Conservation (phyloP, 352 stramenopile genomes). For the Phytophthora syringae region DNA sequence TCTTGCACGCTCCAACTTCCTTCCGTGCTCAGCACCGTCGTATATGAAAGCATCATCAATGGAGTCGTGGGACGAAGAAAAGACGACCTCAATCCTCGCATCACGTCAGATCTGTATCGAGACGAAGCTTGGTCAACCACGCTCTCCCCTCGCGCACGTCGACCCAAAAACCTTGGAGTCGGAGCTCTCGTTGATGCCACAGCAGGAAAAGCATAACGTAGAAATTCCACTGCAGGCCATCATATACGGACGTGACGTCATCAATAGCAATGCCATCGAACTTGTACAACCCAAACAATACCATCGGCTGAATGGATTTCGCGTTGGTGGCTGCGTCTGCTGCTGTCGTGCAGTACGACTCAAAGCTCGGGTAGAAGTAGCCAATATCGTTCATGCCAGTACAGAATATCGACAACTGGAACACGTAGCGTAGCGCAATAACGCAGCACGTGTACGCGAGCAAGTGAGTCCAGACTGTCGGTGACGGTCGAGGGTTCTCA, state of each 20-base stretch:
- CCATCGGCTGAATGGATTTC: slow-evolving; percentile 77
- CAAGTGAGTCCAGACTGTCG: slow-evolving; percentile 70
- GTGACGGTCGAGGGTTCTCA: slow-evolving; percentile 76
- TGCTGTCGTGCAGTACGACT: slow-evolving; percentile 70
- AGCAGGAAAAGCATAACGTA: slow-evolving; percentile 80
- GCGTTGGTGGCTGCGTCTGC: slow-evolving; percentile 45
- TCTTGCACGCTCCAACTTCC: slow-evolving; percentile 25
- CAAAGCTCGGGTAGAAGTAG: slow-evolving; percentile 79
- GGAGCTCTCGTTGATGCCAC: slow-evolving; percentile 84
- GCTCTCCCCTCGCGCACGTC: slow-evolving; percentile 34
- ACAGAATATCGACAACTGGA: slow-evolving; percentile 88
- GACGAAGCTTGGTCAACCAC: slow-evolving; percentile 34
- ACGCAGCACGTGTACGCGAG: slow-evolving; percentile 76
- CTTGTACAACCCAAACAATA: slow-evolving; percentile 88
- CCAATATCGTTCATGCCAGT: slow-evolving; percentile 57
- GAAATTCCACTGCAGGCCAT: slow-evolving; percentile 86
- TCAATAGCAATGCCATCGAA: slow-evolving; percentile 75
- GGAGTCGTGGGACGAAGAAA: slow-evolving; percentile 73
- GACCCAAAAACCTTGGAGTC: slow-evolving; percentile 78
- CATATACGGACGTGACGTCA: slow-evolving; percentile 60
- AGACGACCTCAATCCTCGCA: slow-evolving; percentile 50
- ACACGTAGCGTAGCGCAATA: slow-evolving; percentile 72
- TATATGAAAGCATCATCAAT: slow-evolving; percentile 76
- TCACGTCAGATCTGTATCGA: slow-evolving; percentile 55
- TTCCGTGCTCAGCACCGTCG: slow-evolving; percentile 19